Evolutionary conservation across 805 yeast species (phyloP).

Genomic region (Candida tallmaniae): DNA sequence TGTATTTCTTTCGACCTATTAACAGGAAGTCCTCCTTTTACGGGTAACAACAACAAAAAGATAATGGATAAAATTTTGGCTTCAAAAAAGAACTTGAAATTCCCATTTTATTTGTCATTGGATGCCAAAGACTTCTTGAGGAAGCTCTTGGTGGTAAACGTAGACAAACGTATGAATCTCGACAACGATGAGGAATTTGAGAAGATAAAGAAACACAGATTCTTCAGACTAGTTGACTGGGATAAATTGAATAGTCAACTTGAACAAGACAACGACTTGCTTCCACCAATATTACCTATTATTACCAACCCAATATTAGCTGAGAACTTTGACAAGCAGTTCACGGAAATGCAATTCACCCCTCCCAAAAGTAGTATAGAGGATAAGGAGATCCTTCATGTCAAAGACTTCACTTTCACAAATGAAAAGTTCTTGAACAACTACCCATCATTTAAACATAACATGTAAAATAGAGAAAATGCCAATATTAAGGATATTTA

Average conservation of each 20-base stretch:
- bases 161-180: constrained; percentile 32
- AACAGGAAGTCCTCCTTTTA: constrained; percentile 43
- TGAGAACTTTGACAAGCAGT: constrained; percentile 41
- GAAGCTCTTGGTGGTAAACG: constrained; percentile 32
- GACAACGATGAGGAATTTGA: constrained; percentile 30
- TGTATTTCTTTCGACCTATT: constrained; percentile 41
- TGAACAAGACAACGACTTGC: constrained; percentile 7
- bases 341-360: constrained; percentile 36
- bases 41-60: constrained; percentile 37
- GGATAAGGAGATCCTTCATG: constrained; percentile 32
- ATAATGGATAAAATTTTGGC: constrained; percentile 35
- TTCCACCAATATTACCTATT: constrained; percentile 41
- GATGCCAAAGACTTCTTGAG: constrained; percentile 41
- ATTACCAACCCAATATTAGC: constrained; percentile 43
- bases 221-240: constrained; percentile 39
- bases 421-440: constrained; percentile 30
- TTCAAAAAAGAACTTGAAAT: constrained; percentile 28
- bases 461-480: not conserved
- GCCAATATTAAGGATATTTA: constrained; percentile 1
- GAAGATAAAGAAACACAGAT: constrained; percentile 30
- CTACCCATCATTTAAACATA: constrained; percentile 4
- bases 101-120: constrained; percentile 36
- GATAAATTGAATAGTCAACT: constrained; percentile 18
- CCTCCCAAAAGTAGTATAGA: constrained; percentile 22
- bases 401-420: constrained; percentile 39